These are phyloP conservation scores for Neonectria punicea DNA, from an alignment of 2,329 filamentous ascomycete species.

Conservation along the genomic window DNA sequence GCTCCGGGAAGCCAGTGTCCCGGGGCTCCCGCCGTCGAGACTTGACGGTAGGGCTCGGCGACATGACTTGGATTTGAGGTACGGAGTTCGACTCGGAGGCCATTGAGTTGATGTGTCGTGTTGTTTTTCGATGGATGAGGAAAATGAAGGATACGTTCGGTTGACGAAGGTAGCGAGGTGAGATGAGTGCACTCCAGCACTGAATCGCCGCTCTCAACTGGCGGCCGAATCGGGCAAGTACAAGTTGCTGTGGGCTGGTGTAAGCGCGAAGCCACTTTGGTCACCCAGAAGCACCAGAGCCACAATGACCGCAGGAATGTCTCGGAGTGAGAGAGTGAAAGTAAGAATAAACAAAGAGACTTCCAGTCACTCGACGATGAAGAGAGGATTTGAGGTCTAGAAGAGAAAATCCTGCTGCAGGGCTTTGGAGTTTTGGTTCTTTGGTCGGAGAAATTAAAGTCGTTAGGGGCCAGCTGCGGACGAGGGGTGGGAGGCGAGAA, in stretches of 20 bases:
- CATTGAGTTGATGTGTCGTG: constrained; percentile 18
- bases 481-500: constrained; percentile 1
- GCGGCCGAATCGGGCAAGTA: constrained; percentile 38
- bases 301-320: constrained; percentile 29
- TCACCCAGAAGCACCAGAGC: constrained; percentile 31
- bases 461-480: constrained; percentile 11
- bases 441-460: constrained; percentile 34
- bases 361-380: constrained; percentile 19
- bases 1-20: constrained; percentile 64
- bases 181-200: neutral
- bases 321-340: neutral
- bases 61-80: constrained; percentile 44
- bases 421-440: neutral
- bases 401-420: neutral
- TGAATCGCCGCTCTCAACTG: constrained; percentile 22
- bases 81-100: constrained; percentile 19
- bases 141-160: neutral
- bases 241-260: constrained; percentile 27
- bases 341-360: constrained; percentile 9
- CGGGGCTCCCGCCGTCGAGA: constrained; percentile 43
- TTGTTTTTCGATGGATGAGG: constrained; percentile 2
- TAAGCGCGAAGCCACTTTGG: constrained; percentile 42
- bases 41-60: constrained; percentile 36
- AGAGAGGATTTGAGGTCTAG: neutral
- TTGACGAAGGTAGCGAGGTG: constrained; percentile 11